These are phyloP conservation scores for Hemisphaericaspora xylanilytica DNA, from an alignment of 1,139 yeast species.

Conservation along the genomic window DNA sequence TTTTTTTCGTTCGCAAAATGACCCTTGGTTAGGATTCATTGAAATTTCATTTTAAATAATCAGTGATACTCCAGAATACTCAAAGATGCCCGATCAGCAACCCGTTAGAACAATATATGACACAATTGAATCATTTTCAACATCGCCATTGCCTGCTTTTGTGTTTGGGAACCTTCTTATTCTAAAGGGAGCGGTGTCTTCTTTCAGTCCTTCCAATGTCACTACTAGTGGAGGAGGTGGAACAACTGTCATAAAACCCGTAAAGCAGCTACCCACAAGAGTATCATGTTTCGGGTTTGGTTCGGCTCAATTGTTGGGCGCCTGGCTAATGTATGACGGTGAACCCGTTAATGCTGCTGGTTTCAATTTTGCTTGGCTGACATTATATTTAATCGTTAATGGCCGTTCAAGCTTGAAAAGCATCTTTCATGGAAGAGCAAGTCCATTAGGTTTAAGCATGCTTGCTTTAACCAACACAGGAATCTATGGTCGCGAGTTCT, in stretches of 20 bases:
- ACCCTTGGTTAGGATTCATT: too few species aligned
- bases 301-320: constrained; percentile 71
- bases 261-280: constrained; percentile 34
- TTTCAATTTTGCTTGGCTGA: constrained; percentile 83
- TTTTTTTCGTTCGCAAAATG: too few species aligned
- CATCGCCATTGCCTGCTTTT: constrained; percentile 16
- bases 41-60: too few species aligned
- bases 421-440: constrained; percentile 36
- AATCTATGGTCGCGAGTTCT: constrained; percentile 68
- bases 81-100: background rate
- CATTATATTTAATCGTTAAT: constrained; percentile 72
- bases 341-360: constrained; percentile 86
- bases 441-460: constrained; percentile 61
- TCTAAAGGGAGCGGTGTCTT: background rate
- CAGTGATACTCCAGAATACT: background rate
- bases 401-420: constrained; percentile 57
- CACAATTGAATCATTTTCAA: constrained; percentile 11
- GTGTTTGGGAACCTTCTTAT: constrained; percentile 10
- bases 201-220: background rate
- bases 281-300: constrained; percentile 55
- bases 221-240: background rate
- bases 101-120: background rate
- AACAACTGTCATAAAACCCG: constrained; percentile 15
- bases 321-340: constrained; percentile 77
- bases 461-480: constrained; percentile 63